These are phyloP conservation scores for Lantana camara DNA, from an alignment of 257 asterid species.

Conservation along the genomic window DNA sequence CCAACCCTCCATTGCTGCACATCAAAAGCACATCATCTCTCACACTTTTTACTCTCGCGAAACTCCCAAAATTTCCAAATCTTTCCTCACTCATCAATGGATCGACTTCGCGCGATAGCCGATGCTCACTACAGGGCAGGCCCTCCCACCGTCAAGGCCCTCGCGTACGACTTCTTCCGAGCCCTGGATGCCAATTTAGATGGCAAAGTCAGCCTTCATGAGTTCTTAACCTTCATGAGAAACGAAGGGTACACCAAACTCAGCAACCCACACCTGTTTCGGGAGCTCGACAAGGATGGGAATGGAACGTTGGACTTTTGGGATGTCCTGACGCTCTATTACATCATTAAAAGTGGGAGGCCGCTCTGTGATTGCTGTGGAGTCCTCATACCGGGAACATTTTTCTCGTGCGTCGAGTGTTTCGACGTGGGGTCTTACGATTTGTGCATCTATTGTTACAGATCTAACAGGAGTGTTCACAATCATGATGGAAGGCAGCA, in stretches of 20 bases:
- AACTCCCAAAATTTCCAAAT: neutral
- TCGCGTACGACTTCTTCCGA: constrained; percentile 34
- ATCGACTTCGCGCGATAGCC: constrained; percentile 31
- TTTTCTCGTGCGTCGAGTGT: constrained; percentile 38
- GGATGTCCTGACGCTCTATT: constrained; percentile 34
- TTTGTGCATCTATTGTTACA: constrained; percentile 29
- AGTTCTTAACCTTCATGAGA: constrained; percentile 30
- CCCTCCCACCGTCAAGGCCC: constrained; percentile 9
- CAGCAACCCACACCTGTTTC: constrained; percentile 21
- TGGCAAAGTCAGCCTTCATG: constrained; percentile 28
- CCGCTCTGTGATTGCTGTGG: constrained; percentile 36
- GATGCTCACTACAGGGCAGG: constrained; percentile 34
- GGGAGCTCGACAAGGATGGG: constrained; percentile 27
- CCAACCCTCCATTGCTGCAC: too few species aligned
- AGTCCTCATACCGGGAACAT: constrained; percentile 24
- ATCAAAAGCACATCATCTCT: too few species aligned
- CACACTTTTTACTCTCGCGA: neutral
- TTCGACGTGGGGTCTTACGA: constrained; percentile 20
- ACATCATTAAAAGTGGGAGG: constrained; percentile 41
- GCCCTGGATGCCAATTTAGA: constrained; percentile 30
- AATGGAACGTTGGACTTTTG: constrained; percentile 29
- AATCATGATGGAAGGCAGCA: constrained; percentile 33
- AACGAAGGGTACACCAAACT: constrained; percentile 21
- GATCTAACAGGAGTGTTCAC: constrained; percentile 29
- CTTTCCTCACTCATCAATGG: neutral